Evolutionary conservation across 768 basidiomycete genomes (phyloP).

Genomic region (Harrya chromipes): DNA sequence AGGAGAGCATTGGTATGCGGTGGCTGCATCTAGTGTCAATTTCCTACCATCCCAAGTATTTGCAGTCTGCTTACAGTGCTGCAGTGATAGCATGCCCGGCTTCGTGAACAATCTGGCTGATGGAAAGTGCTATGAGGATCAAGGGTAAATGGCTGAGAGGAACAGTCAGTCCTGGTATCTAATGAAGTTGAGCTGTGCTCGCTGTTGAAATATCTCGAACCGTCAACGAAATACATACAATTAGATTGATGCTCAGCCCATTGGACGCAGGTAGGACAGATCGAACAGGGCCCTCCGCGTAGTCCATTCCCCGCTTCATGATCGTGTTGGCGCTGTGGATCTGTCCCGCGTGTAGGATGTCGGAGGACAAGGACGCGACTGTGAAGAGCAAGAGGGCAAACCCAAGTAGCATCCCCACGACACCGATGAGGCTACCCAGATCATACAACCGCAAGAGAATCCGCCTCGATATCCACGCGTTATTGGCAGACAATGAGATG

Average conservation of each 20-base stretch:
- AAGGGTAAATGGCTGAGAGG: constrained; percentile 69
- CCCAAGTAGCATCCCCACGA: constrained; percentile 47
- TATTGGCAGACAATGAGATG: constrained; percentile 30
- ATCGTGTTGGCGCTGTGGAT: constrained; percentile 5
- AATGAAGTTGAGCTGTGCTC: constrained; percentile 1
- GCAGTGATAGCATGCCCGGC: constrained; percentile 75
- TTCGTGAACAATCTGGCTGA: constrained; percentile 76
- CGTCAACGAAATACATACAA: constrained; percentile 25
- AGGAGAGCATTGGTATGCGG: constrained; percentile 55
- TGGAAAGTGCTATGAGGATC: constrained; percentile 57
- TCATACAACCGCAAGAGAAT: constrained; percentile 44
- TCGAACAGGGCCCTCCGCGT: not conserved
- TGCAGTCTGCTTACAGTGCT: constrained; percentile 52
- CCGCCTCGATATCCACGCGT: constrained; percentile 23
- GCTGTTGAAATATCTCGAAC: not conserved
- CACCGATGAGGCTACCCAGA: constrained; percentile 43
- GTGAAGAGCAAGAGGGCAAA: constrained; percentile 41
- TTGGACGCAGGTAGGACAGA: not conserved
- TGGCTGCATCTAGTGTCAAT: constrained; percentile 45
- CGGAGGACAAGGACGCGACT: constrained; percentile 15
- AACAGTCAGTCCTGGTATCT: constrained; percentile 84
- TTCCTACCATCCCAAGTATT: not conserved
- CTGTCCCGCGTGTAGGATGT: constrained; percentile 6
- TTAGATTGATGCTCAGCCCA: constrained; percentile 22
- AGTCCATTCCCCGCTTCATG: constrained; percentile 15